These are phyloP conservation scores for Fraxinus quadrangulata DNA, from an alignment of 257 asterid species.

Conservation along the genomic window DNA sequence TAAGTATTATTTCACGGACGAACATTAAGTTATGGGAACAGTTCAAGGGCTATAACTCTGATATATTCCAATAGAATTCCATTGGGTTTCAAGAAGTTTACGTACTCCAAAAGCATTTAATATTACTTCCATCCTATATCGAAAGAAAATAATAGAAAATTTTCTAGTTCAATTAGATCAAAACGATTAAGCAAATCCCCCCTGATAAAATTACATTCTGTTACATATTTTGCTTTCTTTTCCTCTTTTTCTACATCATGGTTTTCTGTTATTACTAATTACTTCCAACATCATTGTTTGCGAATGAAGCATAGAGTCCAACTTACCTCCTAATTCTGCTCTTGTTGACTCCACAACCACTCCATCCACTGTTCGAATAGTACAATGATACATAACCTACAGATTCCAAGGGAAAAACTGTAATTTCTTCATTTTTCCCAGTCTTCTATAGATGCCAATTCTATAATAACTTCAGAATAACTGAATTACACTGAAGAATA, in stretches of 20 bases:
- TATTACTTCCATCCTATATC: neutral
- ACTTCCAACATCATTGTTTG: neutral
- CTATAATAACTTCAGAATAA: neutral
- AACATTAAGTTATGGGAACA: neutral
- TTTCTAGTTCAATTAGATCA: neutral
- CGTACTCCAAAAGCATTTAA: neutral
- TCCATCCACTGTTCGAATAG: slow-evolving; percentile 84
- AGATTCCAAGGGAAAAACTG: slow-evolving; percentile 20
- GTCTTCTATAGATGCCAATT: neutral
- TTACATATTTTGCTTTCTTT: slow-evolving; percentile 4
- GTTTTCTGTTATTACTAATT: neutral
- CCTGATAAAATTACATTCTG: neutral
- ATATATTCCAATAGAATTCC: neutral
- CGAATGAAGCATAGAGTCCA: neutral
- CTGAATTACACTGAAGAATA: no score
- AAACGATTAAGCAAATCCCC: neutral
- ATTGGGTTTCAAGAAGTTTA: neutral
- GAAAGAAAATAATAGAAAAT: neutral
- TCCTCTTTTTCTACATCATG: neutral
- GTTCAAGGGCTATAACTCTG: neutral
- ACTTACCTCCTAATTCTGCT: slow-evolving; percentile 74
- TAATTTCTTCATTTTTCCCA: neutral
- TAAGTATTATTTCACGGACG: neutral
- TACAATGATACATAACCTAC: slow-evolving; percentile 87
- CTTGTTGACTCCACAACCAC: slow-evolving; percentile 84